Conservation (phyloP, 148 eudicot species). For the Vaccinium corymbosum region DNA sequence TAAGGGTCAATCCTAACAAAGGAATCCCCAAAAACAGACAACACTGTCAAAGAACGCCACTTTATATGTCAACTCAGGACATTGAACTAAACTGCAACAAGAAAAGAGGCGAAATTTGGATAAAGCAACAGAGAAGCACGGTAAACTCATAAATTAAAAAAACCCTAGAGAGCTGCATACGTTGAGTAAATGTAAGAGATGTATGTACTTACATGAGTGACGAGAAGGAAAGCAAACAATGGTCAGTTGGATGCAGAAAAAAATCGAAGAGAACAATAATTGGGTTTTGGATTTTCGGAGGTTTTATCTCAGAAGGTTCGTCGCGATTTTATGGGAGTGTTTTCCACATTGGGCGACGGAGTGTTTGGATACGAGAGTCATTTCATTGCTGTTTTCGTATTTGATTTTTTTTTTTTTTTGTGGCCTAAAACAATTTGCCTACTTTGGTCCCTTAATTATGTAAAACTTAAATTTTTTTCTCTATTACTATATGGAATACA, state of each 20-base stretch:
- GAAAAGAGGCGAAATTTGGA: background rate
- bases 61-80: background rate
- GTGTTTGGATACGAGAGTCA: background rate
- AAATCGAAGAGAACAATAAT: background rate
- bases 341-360: background rate
- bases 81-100: background rate
- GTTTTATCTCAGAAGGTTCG: background rate
- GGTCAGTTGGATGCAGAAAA: slow-evolving; percentile 1
- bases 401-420: too few relatives aligned
- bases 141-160: background rate
- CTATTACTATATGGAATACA: too few relatives aligned
- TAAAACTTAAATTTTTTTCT: too few relatives aligned
- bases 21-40: background rate
- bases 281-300: background rate
- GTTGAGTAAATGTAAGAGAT: background rate
- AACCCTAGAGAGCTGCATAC: slow-evolving; percentile 3
- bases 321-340: background rate
- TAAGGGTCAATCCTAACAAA: background rate
- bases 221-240: background rate
- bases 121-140: background rate
- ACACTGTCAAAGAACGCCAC: background rate
- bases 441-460: too few relatives aligned
- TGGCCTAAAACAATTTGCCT: too few relatives aligned
- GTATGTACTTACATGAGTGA: slow-evolving; percentile 11
- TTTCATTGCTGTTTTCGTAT: background rate